These are phyloP conservation scores for Diplodia mutila DNA, from an alignment of 2,329 filamentous ascomycete genomes.

Conservation along the genomic window DNA sequence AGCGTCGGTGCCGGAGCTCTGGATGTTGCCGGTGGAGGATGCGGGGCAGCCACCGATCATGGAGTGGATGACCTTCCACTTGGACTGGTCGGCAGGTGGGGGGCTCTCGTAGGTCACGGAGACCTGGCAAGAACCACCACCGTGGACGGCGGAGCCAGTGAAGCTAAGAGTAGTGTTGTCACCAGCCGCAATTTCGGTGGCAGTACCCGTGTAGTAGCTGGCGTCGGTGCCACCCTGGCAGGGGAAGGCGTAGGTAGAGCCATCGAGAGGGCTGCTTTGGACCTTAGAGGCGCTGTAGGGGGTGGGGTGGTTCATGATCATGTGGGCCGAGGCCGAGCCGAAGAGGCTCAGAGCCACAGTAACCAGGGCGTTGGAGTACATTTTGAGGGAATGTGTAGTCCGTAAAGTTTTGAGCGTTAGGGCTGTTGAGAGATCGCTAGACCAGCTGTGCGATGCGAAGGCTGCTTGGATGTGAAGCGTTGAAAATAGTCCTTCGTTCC, in stretches of 20 bases:
- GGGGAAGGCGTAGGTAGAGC: slow-evolving; percentile 71
- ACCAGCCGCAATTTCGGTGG: slow-evolving; percentile 63
- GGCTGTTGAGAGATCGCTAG: slow-evolving; percentile 18
- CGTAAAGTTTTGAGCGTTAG: neutral
- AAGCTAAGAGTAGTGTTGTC: slow-evolving; percentile 37
- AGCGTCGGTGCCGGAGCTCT: slow-evolving; percentile 36
- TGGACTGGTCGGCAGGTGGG: slow-evolving; percentile 50
- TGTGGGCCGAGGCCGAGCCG: slow-evolving; percentile 70
- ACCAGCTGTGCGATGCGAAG: slow-evolving; percentile 18
- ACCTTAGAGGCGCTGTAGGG: slow-evolving; percentile 60
- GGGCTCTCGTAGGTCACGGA: slow-evolving; percentile 81
- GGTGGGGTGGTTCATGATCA: slow-evolving; percentile 70
- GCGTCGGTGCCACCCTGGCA: slow-evolving; percentile 69
- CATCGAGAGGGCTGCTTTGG: slow-evolving; percentile 67
- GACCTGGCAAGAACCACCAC: slow-evolving; percentile 90
- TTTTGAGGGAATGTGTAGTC: slow-evolving; percentile 28
- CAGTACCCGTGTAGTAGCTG: slow-evolving; percentile 39
- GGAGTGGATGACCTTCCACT: slow-evolving; percentile 89
- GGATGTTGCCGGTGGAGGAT: slow-evolving; percentile 63
- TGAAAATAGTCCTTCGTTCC: neutral
- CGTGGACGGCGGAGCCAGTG: slow-evolving; percentile 68
- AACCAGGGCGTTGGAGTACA: slow-evolving; percentile 57
- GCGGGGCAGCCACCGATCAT: slow-evolving; percentile 82
- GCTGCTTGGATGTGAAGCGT: neutral
- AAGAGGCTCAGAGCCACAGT: slow-evolving; percentile 56